Evolutionary conservation across 2,329 filamentous ascomycete genomes (phyloP), one percentile per base, ranked within the genome.

Genomic region (Arthrobotrys megalospora): DNA sequence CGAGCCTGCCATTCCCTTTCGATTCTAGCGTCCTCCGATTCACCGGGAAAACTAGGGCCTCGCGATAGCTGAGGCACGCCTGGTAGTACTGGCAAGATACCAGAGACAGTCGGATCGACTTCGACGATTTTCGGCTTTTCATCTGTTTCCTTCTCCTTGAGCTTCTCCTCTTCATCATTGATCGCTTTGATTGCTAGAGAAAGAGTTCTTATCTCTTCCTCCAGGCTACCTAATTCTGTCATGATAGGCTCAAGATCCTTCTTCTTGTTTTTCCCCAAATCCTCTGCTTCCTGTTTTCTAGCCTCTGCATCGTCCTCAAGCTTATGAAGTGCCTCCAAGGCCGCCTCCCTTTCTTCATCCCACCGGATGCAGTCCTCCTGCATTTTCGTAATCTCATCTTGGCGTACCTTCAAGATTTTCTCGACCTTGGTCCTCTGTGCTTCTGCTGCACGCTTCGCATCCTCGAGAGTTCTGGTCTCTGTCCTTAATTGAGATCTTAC

Each of bases 351-450:
- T 52, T 82, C 91, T 53, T 88, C 87, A 47, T 91, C 89, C 87
- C 92, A 92, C 79, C 91, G 90, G 4, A 87, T 85, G 63, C 92
- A 89, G 80, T 91, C 91, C 41, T 93, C 91, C 69, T 90, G 88
- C 78, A 93, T 86, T 82, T 94, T 93, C 52, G 93, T 91, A 60
- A 93, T 97, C 63, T 91, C 92, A 82, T 96, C 93, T 80, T 98
- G 95, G 84, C 96, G 97, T 82, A 97, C 93, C 83, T 93, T 96
- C 67, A 96, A 87, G 19, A 91, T 88, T 79, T 91, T 89, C 80
- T 96, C 93, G 76, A 93, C 91, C 82, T 97, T 93, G 75, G 90
- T 90, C 68, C 91, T 89, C 36, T 97, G 83, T 52, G 92, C 90
- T 45, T 90, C 88, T 80, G 93, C 85, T 65, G 89, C 85, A n/a